Base-by-base conservation (phyloP, 2,329 filamentous ascomycete genomes). In the Plenodomus biglobosus region DNA sequence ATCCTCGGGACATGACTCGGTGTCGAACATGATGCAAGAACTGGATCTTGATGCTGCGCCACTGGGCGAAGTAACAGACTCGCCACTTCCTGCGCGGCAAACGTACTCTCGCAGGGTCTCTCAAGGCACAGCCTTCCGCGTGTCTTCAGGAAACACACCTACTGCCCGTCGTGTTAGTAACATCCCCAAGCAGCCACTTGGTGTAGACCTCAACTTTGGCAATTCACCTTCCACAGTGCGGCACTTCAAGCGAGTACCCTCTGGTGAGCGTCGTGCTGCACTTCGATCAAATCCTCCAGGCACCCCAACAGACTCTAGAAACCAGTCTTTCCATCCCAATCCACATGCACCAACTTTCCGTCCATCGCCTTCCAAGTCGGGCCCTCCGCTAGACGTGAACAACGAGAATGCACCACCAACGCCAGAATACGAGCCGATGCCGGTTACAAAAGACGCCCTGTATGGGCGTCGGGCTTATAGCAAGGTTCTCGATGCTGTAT, bases 221-320 rank as follows among this genome's bases (percentile, higher is more conserved):
- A 97, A 97, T 71, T 88, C 86, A 7, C 90, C 89, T 1, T 96
- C 92, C 1, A 96, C 92, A 15, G 90, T 95, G 58, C 86, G 92
- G 45, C 86, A 95, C 43, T 97, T 96, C 77, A 88, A 90, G 55
- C 85, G 92, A 19, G 90, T 95, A 1, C 94, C 92, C 0, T 88
- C 90, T 61, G 68, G 76, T 78, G 68, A 72, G 41, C 64, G 66
- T 17, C 61, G 66, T 24, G 55, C 58, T 34, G 66, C 67, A 13
- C 56, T 66, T 15, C 61, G 55, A 21, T 69, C 69, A 5, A 71
- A 70, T 41, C 63, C 66, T 19, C 48, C 62, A 0, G 38, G 41
- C 32, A 52, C 56, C 36, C 44, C 42, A 17, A 52, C 58, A 40
- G 46, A 50, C 13, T 43, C 44, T 30, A 39, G 21, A 45, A 52